Evolutionary conservation across 257 asterid genomes (phyloP), one percentile per base, ranked within the genome.

Genomic region (Solanum commersonii): DNA sequence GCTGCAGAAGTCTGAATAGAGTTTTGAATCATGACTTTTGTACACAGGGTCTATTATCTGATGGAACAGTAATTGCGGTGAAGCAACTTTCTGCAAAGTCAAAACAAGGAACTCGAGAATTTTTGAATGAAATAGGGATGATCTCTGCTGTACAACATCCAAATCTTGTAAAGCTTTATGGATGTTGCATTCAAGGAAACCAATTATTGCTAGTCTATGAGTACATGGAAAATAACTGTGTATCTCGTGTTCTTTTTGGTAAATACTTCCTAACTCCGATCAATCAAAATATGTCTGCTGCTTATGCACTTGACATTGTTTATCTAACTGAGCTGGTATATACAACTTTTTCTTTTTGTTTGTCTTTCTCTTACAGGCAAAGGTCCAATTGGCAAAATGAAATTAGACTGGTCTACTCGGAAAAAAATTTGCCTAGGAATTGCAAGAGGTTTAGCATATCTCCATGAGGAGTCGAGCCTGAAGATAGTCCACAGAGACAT

Each of bases 11-110:
- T 42, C 15, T 79, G 3, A 46, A 46, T 49, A 27, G 27, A 29
- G 29, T 18, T 82, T 52, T 49, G 20, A 82, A 18, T 82, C 70
- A 29, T 49, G 44, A 29, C 1, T 49, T 31, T 31, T 49, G 40
- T 49, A 31, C 87, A 86, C 89, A 96, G 98, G 99, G 99, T 79
- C 88, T 86, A 27, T 84, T 96, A 79, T 91, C 96, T 3, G 99
- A 96, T 89, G 99, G 99, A 90, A 95, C 96, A 40, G 70, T 94
- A 88, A 94, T 95, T 82, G 99, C 98, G 27, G 99, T 96, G 87
- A 95, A 96, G 94, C 96, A 96, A 91, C 98, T 95, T 83, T 96
- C 98, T 49, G 91, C 99, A 4, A 95, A 94, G 90, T 96, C 99
- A 7, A 96, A 91, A 87, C 98, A 96, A 89, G 99, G 99, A 87